A percentile compares a stretch with the other conserved stretches of the same genome.
Conservation (phyloP, 257 asterid genomes). For the Echium plantagineum region DNA sequence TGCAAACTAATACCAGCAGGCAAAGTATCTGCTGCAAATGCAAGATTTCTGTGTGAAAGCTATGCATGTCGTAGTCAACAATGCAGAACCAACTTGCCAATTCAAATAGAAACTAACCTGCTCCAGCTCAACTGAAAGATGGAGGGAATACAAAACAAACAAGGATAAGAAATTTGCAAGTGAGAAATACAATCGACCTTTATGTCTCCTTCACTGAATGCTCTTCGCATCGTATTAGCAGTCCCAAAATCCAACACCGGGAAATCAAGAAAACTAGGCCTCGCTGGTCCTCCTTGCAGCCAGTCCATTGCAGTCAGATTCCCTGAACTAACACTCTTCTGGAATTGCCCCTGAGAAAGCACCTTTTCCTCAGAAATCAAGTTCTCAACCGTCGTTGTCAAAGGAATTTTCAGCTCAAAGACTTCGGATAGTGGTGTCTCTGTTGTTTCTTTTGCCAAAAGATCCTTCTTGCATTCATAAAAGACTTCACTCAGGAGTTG, state of each 20-base stretch:
- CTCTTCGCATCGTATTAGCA: constrained; percentile 71
- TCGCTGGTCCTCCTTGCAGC: constrained; percentile 31
- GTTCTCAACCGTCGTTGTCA: constrained; percentile 21
- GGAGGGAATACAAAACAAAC: neutral
- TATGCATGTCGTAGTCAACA: constrained; percentile 52
- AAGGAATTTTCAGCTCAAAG: constrained; percentile 37
- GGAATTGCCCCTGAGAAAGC: constrained; percentile 32
- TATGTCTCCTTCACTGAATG: constrained; percentile 89
- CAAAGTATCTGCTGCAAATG: neutral
- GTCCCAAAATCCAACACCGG: constrained; percentile 57
- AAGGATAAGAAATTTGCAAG: constrained; percentile 6
- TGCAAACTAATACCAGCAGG: neutral
- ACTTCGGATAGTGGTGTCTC: constrained; percentile 48
- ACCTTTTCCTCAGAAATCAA: constrained; percentile 25
- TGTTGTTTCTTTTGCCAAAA: constrained; percentile 71
- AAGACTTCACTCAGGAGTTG: constrained; percentile 70
- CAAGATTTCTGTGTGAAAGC: too few relatives aligned
- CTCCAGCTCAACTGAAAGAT: neutral
- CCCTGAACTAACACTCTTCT: constrained; percentile 53
- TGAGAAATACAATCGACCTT: constrained; percentile 43
- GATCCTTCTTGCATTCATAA: constrained; percentile 82
- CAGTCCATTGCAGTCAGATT: constrained; percentile 54
- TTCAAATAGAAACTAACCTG: too few relatives aligned
- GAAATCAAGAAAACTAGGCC: constrained; percentile 72
- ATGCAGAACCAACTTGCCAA: too few relatives aligned